Base-by-base conservation (phyloP, 805 yeast genomes). In the Metschnikowia gruessii region DNA sequence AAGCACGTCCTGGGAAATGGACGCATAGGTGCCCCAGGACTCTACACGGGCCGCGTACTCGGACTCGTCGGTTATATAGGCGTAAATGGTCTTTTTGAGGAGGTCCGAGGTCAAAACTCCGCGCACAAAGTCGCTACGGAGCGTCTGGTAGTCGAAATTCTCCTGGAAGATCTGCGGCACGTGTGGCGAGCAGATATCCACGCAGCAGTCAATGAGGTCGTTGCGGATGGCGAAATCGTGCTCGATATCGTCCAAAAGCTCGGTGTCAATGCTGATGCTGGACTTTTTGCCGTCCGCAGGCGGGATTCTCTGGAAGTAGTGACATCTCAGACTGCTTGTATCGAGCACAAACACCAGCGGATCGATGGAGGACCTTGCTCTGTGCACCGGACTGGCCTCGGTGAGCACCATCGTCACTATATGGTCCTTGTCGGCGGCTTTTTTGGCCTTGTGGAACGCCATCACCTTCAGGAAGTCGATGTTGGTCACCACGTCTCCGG, bases 161-260 rank as follows among this genome's bases (percentile, higher is more conserved):
- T 94, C 99, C 58, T 89, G 95, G 70, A 92, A 94, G 50, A 92
- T 84, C 13, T 95, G 94, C 1, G 97, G 97, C 10, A 94, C 97
- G 54, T 84, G 89, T 2, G 95, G 89, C 6, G 97, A 77, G 66
- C 99, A 94, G 50, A 94, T 89, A 68, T 94, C 99, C 45, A 94
- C 90, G 63, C 87, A 94, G 64, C 99, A 94, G 70, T 94, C 99
- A 49, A 94, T 91, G 53, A 94, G 77, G 65, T 94, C 98, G 64
- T 94, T 94, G 61, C 97, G 80, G 48, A 94, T 74, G 9, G 79
- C 78, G 55, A 94, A 82, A 51, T 87, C 95, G 53, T 68, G 72
- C 37, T 80, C 84, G 29, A 87, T 82, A 48, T 77, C 82, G 50
- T 83, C 89, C 54, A 91, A 73, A 39, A 94, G 69, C 63, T 94